Conservation (phyloP, 352 stramenopile genomes). For the Globisporangium perplexum region DNA sequence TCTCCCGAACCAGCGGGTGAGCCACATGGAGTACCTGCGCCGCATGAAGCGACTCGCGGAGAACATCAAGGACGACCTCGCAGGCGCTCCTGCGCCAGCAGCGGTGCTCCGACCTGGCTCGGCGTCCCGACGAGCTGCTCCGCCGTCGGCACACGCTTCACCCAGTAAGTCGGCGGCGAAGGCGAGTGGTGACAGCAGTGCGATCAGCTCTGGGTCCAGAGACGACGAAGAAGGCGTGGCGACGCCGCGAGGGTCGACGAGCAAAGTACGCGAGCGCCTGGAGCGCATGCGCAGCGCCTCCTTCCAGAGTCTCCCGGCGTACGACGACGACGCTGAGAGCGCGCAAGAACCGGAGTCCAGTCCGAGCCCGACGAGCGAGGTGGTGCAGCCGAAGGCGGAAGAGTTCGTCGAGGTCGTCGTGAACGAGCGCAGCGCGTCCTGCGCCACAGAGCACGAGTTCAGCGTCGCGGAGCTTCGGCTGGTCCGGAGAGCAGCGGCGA, state of each 20-base stretch:
- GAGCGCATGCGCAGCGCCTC: constrained; percentile 22
- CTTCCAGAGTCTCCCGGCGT: constrained; percentile 1
- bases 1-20: constrained; percentile 43
- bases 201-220: not conserved
- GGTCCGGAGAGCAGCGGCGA: constrained; percentile 18
- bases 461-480: constrained; percentile 17
- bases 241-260: constrained; percentile 13
- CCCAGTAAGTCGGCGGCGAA: not conserved
- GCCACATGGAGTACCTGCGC: constrained; percentile 67
- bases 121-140: not conserved
- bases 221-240: not conserved
- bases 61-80: constrained; percentile 56
- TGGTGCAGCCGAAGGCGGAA: not conserved
- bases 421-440: not conserved
- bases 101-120: not conserved
- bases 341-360: not conserved
- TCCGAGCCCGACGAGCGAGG: not conserved
- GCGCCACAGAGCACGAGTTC: constrained; percentile 14
- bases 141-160: not conserved
- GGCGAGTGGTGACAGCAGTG: not conserved
- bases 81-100: not conserved
- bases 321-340: not conserved
- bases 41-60: constrained; percentile 63
- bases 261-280: constrained; percentile 27
- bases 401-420: constrained; percentile 18